Evolutionary conservation across 2,329 filamentous ascomycete species (phyloP).

Genomic region (Cladophialophora bantiana): DNA sequence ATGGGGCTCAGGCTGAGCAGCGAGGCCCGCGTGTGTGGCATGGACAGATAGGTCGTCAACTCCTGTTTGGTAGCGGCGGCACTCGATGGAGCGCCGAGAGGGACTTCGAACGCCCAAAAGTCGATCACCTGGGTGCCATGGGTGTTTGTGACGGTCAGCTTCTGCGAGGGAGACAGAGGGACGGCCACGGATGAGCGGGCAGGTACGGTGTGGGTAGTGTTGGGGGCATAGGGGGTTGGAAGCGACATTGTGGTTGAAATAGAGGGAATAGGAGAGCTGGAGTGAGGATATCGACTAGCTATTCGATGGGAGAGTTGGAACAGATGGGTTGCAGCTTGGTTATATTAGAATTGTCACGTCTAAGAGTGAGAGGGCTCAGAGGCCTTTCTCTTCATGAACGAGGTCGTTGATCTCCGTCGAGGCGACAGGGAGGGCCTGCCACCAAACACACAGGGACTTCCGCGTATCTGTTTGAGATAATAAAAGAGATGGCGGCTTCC

Average conservation of each 20-base stretch:
- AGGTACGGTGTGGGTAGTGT: constrained; percentile 45
- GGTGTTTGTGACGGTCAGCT: constrained; percentile 57
- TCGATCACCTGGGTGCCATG: constrained; percentile 59
- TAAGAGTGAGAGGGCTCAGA: background rate
- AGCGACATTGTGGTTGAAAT: constrained; percentile 7
- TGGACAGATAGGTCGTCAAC: constrained; percentile 44
- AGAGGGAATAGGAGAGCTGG: background rate
- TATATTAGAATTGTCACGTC: background rate
- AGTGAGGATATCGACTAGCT: background rate
- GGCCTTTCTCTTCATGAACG: background rate
- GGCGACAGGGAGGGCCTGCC: background rate
- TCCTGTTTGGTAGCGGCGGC: constrained; percentile 1
- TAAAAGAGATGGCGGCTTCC: background rate
- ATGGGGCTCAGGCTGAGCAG: constrained; percentile 43
- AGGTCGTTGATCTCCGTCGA: constrained; percentile 30
- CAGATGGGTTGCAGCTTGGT: background rate
- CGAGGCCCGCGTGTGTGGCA: constrained; percentile 50
- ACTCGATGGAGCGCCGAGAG: background rate
- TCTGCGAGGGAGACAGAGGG: constrained; percentile 47
- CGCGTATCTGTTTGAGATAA: background rate
- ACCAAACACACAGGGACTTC: background rate
- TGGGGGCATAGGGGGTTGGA: constrained; percentile 17
- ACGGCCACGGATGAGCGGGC: constrained; percentile 54
- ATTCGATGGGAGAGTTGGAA: background rate
- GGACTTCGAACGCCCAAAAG: constrained; percentile 56